Percentiles rank a stretch among this genome's conserved stretches.
Conservation (phyloP, 495 filamentous ascomycete species). For the Hypoxylon cercidicola region DNA sequence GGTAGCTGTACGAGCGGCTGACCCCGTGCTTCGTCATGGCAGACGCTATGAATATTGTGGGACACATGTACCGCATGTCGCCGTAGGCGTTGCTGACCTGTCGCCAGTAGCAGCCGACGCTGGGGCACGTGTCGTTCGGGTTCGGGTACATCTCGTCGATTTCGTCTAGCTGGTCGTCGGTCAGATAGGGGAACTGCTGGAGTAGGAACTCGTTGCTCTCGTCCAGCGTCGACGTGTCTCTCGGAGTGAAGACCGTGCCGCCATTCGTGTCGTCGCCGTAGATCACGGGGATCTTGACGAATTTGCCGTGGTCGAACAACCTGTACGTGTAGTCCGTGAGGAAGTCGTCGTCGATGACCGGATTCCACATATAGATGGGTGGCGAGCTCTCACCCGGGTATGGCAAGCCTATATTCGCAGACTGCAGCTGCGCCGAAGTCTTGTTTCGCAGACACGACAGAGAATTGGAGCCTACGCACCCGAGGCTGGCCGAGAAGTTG, state of each 20-base stretch:
- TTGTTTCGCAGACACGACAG: conserved; percentile 68
- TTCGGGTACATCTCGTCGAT: conserved; percentile 71
- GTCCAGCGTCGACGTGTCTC: conserved; percentile 53
- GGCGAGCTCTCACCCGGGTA: conserved; percentile 60
- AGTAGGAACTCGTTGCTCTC: conserved; percentile 67
- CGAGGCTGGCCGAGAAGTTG: conserved; percentile 65
- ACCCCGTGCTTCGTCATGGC: conserved; percentile 51
- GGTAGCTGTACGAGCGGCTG: conserved; percentile 67
- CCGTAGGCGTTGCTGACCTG: conserved; percentile 73
- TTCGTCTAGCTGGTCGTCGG: conserved; percentile 57
- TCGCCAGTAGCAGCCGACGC: conserved; percentile 64
- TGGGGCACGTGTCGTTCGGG: conserved; percentile 52
- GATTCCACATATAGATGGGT: conserved; percentile 69
- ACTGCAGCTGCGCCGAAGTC: conserved; percentile 60
- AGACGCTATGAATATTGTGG: conserved; percentile 65
- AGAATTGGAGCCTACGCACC: conserved; percentile 62
- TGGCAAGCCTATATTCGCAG: conserved; percentile 62
- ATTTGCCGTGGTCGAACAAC: conserved; percentile 66
- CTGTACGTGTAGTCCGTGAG: conserved; percentile 68
- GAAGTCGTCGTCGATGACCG: conserved; percentile 68
- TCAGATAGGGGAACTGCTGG: conserved; percentile 71
- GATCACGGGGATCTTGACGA: conserved; percentile 75
- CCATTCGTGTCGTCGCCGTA: conserved; percentile 78
- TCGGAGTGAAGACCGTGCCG: conserved; percentile 71
- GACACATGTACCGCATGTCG: conserved; percentile 80